Evolutionary conservation across 2,329 filamentous ascomycete genomes (phyloP), one percentile per base, ranked within the genome.

Genomic region (Plenodomus biglobosus): DNA sequence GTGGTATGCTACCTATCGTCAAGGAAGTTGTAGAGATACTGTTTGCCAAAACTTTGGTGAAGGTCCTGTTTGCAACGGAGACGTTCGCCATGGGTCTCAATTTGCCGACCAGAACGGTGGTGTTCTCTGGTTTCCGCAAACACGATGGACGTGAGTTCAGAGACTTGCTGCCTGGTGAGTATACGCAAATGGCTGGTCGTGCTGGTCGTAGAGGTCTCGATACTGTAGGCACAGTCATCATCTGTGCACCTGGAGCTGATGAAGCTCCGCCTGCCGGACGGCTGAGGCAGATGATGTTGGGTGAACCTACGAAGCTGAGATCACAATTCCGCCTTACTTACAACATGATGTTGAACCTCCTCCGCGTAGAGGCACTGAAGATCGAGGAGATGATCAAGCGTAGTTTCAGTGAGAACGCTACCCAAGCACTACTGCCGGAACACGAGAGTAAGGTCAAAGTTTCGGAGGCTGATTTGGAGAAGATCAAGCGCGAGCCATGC

Each of bases 371-470:
- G 72, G 94, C 94, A 2, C 76, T 99, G 57, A 97, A 96, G 76
- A 97, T 99, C 61, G 94, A 99, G 71, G 94, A 99, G 74, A 99
- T 99, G 94, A 99, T 99, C 78, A 99, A 99, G 80, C 87, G 94
- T 58, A 96, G 92, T 71, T 99, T 99, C 78, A 96, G 92, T 43
- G 94, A 99, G 72, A 94, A 99, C 73, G 92, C 92, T 19, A 97
- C 92, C 0, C 94, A 99, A 68, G 92, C 95, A 53, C 75, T 97
- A 11, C 78, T 97, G 1, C 94, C 94, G 0, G 92, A 97, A 71
- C 92, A 97, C 62, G 92, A 99, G 73, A 95, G 95, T 72, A 88
- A 91, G 48, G 90, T 99, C 52, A 91, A 92, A 69, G 61, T 96
- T 2, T 95, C 92, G 0, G 92, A 99, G 70, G 92, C 90, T 3